phyloP scores from a whole-genome alignment of 352 stramenopile genomes.

The Sclerospora graminicola region DNA sequence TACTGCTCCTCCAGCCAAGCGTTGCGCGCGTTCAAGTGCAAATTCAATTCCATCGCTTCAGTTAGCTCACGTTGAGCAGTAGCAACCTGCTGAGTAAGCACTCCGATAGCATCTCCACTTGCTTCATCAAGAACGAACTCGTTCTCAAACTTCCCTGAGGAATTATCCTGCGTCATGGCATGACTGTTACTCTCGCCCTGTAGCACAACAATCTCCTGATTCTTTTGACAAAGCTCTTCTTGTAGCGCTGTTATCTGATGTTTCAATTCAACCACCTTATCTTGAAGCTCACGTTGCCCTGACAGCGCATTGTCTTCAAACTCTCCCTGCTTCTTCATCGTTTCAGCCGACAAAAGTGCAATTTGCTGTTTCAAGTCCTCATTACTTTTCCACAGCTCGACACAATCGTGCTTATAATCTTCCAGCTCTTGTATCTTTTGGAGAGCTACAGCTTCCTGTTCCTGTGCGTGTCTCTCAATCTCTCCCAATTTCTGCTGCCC shows the following conservation, averaged over 20 bases:
- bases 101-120: slow-evolving; percentile 32
- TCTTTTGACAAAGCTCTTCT: slow-evolving; percentile 50
- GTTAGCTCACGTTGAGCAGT: slow-evolving; percentile 63
- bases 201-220: slow-evolving; percentile 32
- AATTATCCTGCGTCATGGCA: slow-evolving; percentile 9
- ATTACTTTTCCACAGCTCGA: slow-evolving; percentile 68
- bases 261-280: slow-evolving; percentile 51
- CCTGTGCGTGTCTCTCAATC: slow-evolving; percentile 14
- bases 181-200: slow-evolving; percentile 18
- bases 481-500: slow-evolving; percentile 7
- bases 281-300: slow-evolving; percentile 31
- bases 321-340: slow-evolving; percentile 48
- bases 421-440: slow-evolving; percentile 47
- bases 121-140: slow-evolving; percentile 41
- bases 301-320: slow-evolving; percentile 45
- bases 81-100: slow-evolving; percentile 64
- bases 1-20: slow-evolving; percentile 70
- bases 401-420: slow-evolving; percentile 75
- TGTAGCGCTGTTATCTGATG: slow-evolving; percentile 48
- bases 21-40: slow-evolving; percentile 72
- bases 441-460: slow-evolving; percentile 15
- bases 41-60: slow-evolving; percentile 76
- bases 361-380: slow-evolving; percentile 75
- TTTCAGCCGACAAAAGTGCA: slow-evolving; percentile 38
- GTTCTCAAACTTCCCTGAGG: slow-evolving; percentile 19